phyloP scores from a whole-genome alignment of 2,329 filamentous ascomycete species.

The Penicillium hesseltinei region DNA sequence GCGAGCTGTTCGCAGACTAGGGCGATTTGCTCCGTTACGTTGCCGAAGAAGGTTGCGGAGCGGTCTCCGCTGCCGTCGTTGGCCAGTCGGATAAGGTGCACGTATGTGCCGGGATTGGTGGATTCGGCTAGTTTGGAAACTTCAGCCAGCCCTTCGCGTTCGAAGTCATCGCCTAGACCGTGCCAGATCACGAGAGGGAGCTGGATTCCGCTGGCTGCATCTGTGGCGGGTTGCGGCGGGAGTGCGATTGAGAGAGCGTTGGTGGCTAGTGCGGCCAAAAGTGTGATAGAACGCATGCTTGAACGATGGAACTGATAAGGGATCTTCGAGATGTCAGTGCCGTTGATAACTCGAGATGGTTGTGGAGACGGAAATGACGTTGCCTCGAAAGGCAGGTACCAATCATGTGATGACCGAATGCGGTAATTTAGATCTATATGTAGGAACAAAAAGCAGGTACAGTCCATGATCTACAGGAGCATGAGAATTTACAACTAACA shows the following conservation, averaged over 20 bases:
- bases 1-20: conserved; percentile 76
- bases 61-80: conserved; percentile 68
- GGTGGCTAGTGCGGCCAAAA: conserved; percentile 21
- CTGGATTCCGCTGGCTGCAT: conserved; percentile 46
- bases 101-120: conserved; percentile 76
- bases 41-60: conserved; percentile 84
- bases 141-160: conserved; percentile 68
- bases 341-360: conserved; percentile 5
- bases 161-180: conserved; percentile 67
- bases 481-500: not conserved
- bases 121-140: conserved; percentile 70
- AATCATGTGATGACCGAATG: conserved; percentile 16
- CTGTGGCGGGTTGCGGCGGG: conserved; percentile 13
- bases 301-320: not conserved
- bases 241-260: conserved; percentile 19
- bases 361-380: conserved; percentile 7
- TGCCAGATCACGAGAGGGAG: conserved; percentile 95
- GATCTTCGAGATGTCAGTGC: not conserved
- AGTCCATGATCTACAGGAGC: not conserved
- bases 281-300: conserved; percentile 12
- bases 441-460: not conserved
- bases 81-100: conserved; percentile 74
- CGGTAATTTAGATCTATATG: not conserved
- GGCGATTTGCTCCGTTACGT: conserved; percentile 74
- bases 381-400: not conserved